Conservation (phyloP, 176 grass and related monocot genomes). For the Lolium perenne region DNA sequence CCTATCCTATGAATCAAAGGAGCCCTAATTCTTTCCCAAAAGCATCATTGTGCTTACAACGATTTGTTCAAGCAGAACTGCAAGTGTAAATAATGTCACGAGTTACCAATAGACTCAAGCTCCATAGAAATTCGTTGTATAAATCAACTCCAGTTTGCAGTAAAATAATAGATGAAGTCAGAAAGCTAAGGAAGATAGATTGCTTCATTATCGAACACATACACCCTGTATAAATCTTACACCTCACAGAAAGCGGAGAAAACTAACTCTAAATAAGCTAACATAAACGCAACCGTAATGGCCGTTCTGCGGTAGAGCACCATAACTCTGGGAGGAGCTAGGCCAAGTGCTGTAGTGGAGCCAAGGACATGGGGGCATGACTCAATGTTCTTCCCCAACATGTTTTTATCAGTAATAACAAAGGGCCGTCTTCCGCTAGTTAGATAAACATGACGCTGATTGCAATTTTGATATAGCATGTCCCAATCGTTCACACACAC, state of each 20-base stretch:
- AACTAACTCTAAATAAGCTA: neutral
- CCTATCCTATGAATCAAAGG: too few relatives aligned
- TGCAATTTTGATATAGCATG: neutral
- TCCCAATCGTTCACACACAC: slow-evolving; percentile 14
- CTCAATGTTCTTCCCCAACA: too few relatives aligned
- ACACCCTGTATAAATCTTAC: neutral
- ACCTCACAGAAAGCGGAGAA: neutral
- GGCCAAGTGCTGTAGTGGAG: too few relatives aligned
- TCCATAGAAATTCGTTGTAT: neutral
- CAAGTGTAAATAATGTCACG: neutral
- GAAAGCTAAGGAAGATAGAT: neutral
- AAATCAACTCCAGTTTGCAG: neutral
- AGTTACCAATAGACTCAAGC: neutral
- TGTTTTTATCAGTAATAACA: too few relatives aligned
- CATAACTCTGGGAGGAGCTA: too few relatives aligned
- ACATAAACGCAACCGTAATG: too few relatives aligned
- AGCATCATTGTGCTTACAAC: neutral
- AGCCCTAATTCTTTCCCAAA: neutral
- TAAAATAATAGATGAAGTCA: neutral
- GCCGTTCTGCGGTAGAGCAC: too few relatives aligned
- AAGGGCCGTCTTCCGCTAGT: too few relatives aligned
- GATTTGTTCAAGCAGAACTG: neutral
- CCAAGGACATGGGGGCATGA: too few relatives aligned
- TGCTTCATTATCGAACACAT: neutral
- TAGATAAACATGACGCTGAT: too few relatives aligned